Conservation (phyloP, 257 asterid species). For the Plantago ovata region DNA sequence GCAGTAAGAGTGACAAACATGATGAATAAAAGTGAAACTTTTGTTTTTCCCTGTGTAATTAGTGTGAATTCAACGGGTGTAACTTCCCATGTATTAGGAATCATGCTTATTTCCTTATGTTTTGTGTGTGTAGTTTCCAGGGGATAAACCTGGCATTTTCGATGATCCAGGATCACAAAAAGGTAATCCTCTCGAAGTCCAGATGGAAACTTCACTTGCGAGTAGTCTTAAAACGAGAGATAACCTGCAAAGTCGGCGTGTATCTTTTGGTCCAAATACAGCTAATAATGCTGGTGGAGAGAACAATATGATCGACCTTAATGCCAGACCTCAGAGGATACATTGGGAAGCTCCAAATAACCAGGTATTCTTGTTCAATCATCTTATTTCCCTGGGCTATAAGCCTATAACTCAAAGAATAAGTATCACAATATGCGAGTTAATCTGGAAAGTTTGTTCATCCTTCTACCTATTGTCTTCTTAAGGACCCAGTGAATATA, state of each 20-base stretch:
- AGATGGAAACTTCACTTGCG: constrained; percentile 34
- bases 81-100: not conserved
- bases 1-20: no score
- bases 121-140: constrained; percentile 66
- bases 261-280: constrained; percentile 23
- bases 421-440: constrained; percentile 9
- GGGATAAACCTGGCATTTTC: constrained; percentile 48
- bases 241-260: constrained; percentile 33
- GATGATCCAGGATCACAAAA: constrained; percentile 53
- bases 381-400: constrained; percentile 1
- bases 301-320: constrained; percentile 70
- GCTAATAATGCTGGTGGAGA: constrained; percentile 41
- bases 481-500: constrained; percentile 37
- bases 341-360: constrained; percentile 48
- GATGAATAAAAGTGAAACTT: no score
- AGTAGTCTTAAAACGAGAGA: constrained; percentile 32
- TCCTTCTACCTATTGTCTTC: constrained; percentile 8
- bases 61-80: no score
- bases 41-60: constrained; percentile 6
- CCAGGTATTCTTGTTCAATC: constrained; percentile 41
- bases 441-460: constrained; percentile 22
- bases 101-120: constrained; percentile 17
- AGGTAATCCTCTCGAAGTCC: constrained; percentile 29
- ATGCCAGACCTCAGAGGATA: constrained; percentile 67
- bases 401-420: constrained; percentile 6